Conservation (phyloP, 179 eudicot species). For the Dionaea muscipula region DNA sequence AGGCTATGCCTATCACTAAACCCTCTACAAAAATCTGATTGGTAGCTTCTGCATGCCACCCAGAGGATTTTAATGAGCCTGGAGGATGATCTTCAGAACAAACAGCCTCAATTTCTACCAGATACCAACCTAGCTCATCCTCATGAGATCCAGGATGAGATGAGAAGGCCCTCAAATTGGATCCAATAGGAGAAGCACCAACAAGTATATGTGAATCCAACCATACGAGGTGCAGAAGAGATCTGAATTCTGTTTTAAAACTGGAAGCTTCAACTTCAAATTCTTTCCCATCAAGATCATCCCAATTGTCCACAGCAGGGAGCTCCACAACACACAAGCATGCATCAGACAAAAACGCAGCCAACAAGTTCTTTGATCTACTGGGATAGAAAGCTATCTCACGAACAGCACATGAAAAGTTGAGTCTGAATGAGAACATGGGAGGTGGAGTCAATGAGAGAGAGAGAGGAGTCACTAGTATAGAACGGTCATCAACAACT, state of each 20-base stretch:
- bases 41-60: slow-evolving; percentile 46
- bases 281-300: slow-evolving; percentile 65
- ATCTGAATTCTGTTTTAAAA: slow-evolving; percentile 27
- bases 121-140: slow-evolving; percentile 36
- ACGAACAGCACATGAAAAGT: slow-evolving; percentile 57
- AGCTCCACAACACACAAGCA: slow-evolving; percentile 59
- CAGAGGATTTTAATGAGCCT: slow-evolving; percentile 56
- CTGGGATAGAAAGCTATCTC: slow-evolving; percentile 59
- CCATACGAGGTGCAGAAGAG: slow-evolving; percentile 70
- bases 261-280: slow-evolving; percentile 39
- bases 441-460: slow-evolving; percentile 80
- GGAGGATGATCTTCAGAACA: slow-evolving; percentile 62
- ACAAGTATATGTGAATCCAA: slow-evolving; percentile 69
- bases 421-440: slow-evolving; percentile 60
- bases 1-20: slow-evolving; percentile 38
- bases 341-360: slow-evolving; percentile 67
- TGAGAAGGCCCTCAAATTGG: slow-evolving; percentile 22
- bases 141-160: slow-evolving; percentile 16
- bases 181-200: slow-evolving; percentile 50
- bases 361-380: slow-evolving; percentile 45
- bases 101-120: slow-evolving; percentile 54
- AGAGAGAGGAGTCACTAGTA: slow-evolving; percentile 74
- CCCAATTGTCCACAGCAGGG: slow-evolving; percentile 65
- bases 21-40: slow-evolving; percentile 40
- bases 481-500: slow-evolving; percentile 60